Base-by-base conservation (phyloP, 2,329 filamentous ascomycete genomes). In the Alternaria dauci region DNA sequence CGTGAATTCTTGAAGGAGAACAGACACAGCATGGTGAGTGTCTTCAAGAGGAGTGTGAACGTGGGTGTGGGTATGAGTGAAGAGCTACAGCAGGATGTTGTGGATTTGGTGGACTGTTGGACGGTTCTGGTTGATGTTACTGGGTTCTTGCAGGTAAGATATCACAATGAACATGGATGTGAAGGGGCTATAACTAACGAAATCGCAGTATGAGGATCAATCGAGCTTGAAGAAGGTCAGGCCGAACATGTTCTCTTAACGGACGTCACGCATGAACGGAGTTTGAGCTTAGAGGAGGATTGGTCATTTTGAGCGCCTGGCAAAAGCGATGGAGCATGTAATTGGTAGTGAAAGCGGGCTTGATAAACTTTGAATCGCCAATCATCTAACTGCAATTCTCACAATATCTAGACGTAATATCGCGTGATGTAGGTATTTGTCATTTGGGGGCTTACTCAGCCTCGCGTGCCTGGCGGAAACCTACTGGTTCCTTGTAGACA, bases 41-140 rank as follows among this genome's bases (percentile, higher is more conserved):
- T 96, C 20, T 91, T 99, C 72, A 99, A 99, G 82, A 86, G 93
- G 67, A 92, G 91, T 69, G 92, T 92, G 0, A 91, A 91, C 48
- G 91, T 96, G 58, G 91, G 91, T 4, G 63, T 42, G 2, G 47
- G 53, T 0, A 80, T 71, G 58, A 67, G 80, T 42, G 81, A 88
- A 36, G 88, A 88, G 53, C 83, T 88, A 57, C 87, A 88, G 53
- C 85, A 89, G 61, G 86, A 87, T 64, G 82, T 96, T 38, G 86
- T 87, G 48, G 92, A 94, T 69, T 79, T 98, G 67, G 92, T 94
- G 6, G 93, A 96, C 76, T 89, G 92, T 47, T 92, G 95, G 73
- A 90, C 94, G 79, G 84, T 95, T 55, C 83, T 98, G 65, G 91
- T 97, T 72, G 86, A 89, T 30, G 88, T 93, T 38, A 96, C 92